phyloP scores from a whole-genome alignment of 169 alveolate genomes.

The Plasmodium vivax region DNA sequence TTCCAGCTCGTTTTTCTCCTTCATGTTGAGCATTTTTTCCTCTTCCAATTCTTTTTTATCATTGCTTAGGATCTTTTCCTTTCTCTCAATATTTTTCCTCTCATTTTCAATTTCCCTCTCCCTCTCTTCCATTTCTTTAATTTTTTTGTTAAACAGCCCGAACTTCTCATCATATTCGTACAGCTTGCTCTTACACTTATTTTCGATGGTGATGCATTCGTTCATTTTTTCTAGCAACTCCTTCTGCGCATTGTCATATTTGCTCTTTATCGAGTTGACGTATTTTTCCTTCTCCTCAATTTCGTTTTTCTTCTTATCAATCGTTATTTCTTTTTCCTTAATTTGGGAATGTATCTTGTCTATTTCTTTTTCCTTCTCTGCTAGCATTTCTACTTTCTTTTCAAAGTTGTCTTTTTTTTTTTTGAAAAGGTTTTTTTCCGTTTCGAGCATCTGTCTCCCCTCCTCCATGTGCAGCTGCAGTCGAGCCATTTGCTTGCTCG shows the following conservation, averaged over 20 bases:
- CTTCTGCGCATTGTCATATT: slow-evolving; percentile 68
- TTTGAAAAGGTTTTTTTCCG: slow-evolving; percentile 62
- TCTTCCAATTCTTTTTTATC: slow-evolving; percentile 63
- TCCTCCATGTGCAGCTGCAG: slow-evolving; percentile 72
- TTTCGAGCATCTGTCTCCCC: slow-evolving; percentile 65
- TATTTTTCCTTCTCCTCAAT: slow-evolving; percentile 70
- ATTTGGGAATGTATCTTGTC: slow-evolving; percentile 69
- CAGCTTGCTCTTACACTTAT: slow-evolving; percentile 63
- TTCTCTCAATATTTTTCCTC: slow-evolving; percentile 54
- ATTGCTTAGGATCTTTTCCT: slow-evolving; percentile 50
- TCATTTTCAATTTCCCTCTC: slow-evolving; percentile 61
- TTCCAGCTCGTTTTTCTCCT: slow-evolving; percentile 67
- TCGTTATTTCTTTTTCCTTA: slow-evolving; percentile 36
- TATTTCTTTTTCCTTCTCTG: slow-evolving; percentile 68
- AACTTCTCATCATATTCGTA: slow-evolving; percentile 72
- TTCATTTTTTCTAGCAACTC: slow-evolving; percentile 67
- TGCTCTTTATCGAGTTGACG: slow-evolving; percentile 46
- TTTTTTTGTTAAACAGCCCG: slow-evolving; percentile 59
- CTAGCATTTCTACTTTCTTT: slow-evolving; percentile 66
- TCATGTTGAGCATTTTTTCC: slow-evolving; percentile 37
- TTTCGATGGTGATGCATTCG: slow-evolving; percentile 70
- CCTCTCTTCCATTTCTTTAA: slow-evolving; percentile 71
- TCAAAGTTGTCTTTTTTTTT: slow-evolving; percentile 69
- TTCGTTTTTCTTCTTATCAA: slow-evolving; percentile 45
- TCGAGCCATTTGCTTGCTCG: slow-evolving; percentile 74